A percentile compares a stretch with the other conserved stretches of the same genome.
Conservation (phyloP, 305 asterid species). For the Galium porrigens region DNA sequence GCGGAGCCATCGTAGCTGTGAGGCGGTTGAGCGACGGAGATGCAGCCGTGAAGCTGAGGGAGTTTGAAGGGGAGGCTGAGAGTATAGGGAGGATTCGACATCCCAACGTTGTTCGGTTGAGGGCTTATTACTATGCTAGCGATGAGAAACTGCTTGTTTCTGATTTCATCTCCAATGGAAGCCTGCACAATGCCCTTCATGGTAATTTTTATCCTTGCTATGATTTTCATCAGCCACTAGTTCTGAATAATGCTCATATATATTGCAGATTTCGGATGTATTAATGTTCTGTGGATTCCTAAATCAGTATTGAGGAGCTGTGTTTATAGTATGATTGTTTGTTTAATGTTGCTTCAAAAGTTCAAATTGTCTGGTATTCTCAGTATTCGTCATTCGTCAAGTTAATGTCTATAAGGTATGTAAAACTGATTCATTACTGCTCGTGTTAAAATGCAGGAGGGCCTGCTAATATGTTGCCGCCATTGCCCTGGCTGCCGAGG, state of each 20-base stretch:
- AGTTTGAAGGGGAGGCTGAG: constrained; percentile 77
- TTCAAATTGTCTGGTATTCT: neutral
- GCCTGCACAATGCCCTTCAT: constrained; percentile 60
- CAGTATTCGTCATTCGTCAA: too few relatives aligned
- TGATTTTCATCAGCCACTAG: too few relatives aligned
- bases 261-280: neutral
- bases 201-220: constrained; percentile 29
- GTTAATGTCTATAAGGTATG: neutral
- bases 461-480: constrained; percentile 35
- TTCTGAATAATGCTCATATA: neutral
- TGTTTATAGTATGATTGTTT: neutral
- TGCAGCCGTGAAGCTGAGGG: constrained; percentile 48
- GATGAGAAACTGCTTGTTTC: constrained; percentile 76
- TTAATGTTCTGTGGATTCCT: neutral
- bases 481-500: constrained; percentile 58
- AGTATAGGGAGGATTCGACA: constrained; percentile 60
- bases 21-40: constrained; percentile 85
- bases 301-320: neutral
- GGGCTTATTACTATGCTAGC: constrained; percentile 74
- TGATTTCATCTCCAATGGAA: constrained; percentile 63
- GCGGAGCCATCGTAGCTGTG: constrained; percentile 53
- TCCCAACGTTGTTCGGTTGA: constrained; percentile 61
- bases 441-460: constrained; percentile 35
- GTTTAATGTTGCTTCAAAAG: neutral
- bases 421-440: constrained; percentile 2